Percentiles rank a stretch among this genome's conserved stretches.
Evolutionary conservation across 2,329 filamentous ascomycete genomes (phyloP).

Genomic region (Fusarium sublunatum): DNA sequence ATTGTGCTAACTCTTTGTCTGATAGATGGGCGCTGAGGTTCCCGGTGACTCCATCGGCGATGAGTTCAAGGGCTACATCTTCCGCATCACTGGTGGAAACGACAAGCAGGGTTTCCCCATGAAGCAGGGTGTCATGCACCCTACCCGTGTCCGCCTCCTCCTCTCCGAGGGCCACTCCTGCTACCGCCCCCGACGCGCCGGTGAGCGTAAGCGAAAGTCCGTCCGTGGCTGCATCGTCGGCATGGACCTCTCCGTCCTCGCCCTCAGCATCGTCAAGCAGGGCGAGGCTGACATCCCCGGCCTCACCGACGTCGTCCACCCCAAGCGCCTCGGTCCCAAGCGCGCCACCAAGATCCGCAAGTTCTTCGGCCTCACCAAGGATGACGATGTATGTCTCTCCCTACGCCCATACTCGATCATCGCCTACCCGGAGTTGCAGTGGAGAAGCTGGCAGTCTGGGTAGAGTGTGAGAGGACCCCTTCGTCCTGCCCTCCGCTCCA

Average conservation of each 20-base stretch:
- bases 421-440: conserved; percentile 72
- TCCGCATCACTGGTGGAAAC: conserved; percentile 99
- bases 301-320: conserved; percentile 96
- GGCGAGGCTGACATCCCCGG: conserved; percentile 94
- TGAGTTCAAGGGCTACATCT: conserved; percentile 99
- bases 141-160: conserved; percentile 97
- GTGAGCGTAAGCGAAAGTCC: conserved; percentile 99
- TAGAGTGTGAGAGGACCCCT: conserved; percentile 69
- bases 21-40: conserved; percentile 89
- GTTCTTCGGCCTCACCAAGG: conserved; percentile 99
- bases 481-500: conserved; percentile 20
- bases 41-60: conserved; percentile 94
- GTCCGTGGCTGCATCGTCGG: conserved; percentile 99
- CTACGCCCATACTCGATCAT: conserved; percentile 70
- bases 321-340: conserved; percentile 99
- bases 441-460: conserved; percentile 58
- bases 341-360: conserved; percentile 99
- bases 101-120: conserved; percentile 99
- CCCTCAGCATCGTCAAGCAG: conserved; percentile 97
- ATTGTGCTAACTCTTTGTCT: conserved; percentile 50
- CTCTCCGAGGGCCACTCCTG: conserved; percentile 97
- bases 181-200: conserved; percentile 97
- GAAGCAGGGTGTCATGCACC: conserved; percentile 99
- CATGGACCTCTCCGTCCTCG: conserved; percentile 93
- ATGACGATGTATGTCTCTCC: conserved; percentile 95